A percentile compares a stretch with the other conserved stretches of the same genome.
Conservation (phyloP, 805 yeast genomes). For the Cyberlindnera euphorbiae region DNA sequence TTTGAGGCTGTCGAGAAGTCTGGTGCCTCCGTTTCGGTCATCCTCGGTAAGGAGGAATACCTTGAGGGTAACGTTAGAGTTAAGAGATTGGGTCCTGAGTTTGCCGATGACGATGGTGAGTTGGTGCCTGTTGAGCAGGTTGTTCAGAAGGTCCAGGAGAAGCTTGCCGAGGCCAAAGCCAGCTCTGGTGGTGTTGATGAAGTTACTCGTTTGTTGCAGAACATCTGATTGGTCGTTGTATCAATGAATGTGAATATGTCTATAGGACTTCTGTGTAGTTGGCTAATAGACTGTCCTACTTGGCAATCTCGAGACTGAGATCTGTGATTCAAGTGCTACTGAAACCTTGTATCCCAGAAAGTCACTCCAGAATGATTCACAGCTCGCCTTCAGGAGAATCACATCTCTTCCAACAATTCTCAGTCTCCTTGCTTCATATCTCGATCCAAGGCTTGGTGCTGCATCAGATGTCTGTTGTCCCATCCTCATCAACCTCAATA, state of each 20-base stretch:
- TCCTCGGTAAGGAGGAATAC: constrained; percentile 92
- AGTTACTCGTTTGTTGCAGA: constrained; percentile 53
- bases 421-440: too few species aligned
- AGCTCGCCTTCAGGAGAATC: too few species aligned
- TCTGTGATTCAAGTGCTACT: too few species aligned
- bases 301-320: too few species aligned
- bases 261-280: background rate
- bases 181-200: constrained; percentile 52
- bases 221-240: constrained; percentile 4
- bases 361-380: too few species aligned
- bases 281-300: too few species aligned
- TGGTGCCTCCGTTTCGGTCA: constrained; percentile 87
- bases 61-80: constrained; percentile 74
- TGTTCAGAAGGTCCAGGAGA: constrained; percentile 45
- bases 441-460: too few species aligned
- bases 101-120: constrained; percentile 82
- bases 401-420: too few species aligned
- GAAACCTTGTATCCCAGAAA: too few species aligned
- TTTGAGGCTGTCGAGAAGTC: constrained; percentile 96
- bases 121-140: constrained; percentile 60
- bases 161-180: constrained; percentile 43
- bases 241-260: background rate
- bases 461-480: too few species aligned
- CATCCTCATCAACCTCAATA: too few species aligned
- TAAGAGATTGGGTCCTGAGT: constrained; percentile 86